Base-by-base conservation (phyloP, 225 moss, liverwort and hornwort genomes). In the Pseudisothecium myosuroides region DNA sequence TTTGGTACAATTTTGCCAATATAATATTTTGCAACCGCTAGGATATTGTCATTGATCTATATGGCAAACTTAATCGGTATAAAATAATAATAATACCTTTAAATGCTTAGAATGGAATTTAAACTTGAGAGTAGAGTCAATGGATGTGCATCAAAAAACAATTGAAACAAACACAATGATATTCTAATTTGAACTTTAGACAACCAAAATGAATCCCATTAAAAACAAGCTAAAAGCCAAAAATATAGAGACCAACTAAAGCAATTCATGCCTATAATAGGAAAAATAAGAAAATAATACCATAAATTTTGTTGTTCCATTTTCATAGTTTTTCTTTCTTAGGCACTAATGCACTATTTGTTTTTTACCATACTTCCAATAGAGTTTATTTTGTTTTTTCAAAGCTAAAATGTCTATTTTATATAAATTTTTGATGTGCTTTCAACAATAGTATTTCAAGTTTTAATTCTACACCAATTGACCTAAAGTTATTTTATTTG, bases 91-190 rank as follows among this genome's bases (percentile, higher is more conserved):
- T 20, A 66, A 37, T n/a, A 39, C 7, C 39, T 26, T 39, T 24
- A 24, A 14, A 71, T 14, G 8, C 8, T 26, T 41, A 1, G n/a
- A 67, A 67, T 24, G 71, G 4, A 39, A 39, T 12, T 41, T 15
- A 8, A 27, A 41, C 1, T 71, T 41, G 26, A 41, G 5, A 26
- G 9, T 71, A 71, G 26, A 71, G 3, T 72, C 27, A 16, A 41
- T 72, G 27, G 43, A 43, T 41, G 27, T 43, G 7, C n/a, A 37
- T 37, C 1, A 37, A 20, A 66, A 37, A 6, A 12, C 9, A 67
- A 67, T n/a, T 12, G 1, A 67, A 22, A 37, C 1, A 4, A 1
- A 67, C 1, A 11, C 2, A 12, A n/a, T 1, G 12, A 0, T 67
- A 37, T 67, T 1, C 1, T 67, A n/a, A 22, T 37, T 67, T 67